These are phyloP conservation scores for Phialemonium atrogriseum DNA, from an alignment of 2,329 filamentous ascomycete genomes.

Conservation along the genomic window DNA sequence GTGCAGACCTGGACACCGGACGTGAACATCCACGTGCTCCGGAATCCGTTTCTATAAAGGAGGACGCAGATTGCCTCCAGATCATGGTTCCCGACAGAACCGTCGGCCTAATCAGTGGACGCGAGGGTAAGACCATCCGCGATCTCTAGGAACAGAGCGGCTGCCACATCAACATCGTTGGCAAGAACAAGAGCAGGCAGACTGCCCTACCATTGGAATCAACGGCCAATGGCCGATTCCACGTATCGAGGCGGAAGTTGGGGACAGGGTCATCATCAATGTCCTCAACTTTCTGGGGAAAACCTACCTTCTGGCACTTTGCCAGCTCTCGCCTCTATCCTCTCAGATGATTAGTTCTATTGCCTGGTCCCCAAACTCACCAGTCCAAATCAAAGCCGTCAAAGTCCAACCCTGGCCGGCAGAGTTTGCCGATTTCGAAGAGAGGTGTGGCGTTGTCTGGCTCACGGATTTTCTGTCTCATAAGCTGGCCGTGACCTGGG, in stretches of 20 bases:
- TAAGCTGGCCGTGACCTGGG: no score
- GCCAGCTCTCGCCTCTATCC: no score
- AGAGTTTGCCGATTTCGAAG: no score
- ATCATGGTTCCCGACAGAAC: conserved; percentile 94
- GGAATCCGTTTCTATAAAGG: conserved; percentile 41
- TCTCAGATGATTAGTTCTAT: no score
- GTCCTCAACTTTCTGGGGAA: conserved; percentile 53
- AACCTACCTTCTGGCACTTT: no score
- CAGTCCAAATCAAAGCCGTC: no score
- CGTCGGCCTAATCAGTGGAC: conserved; percentile 88
- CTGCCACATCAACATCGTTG: conserved; percentile 94
- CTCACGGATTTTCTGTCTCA: no score
- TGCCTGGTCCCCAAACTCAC: no score
- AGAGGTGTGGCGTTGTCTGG: no score
- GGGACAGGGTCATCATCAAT: conserved; percentile 53
- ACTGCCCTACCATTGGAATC: conserved; percentile 65
- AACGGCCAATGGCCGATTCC: conserved; percentile 72
- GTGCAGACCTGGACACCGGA: no score
- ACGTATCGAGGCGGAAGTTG: conserved; percentile 51
- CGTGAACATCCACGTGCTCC: no score
- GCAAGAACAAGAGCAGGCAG: conserved; percentile 74
- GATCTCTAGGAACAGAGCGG: conserved; percentile 85
- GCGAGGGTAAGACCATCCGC: conserved; percentile 85
- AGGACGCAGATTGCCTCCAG: conserved; percentile 79
- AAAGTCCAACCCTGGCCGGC: no score